Percentiles rank a stretch among this genome's conserved stretches.
Evolutionary conservation across 163 green algal genomes (phyloP).

Genomic region (Botryococcus braunii): DNA sequence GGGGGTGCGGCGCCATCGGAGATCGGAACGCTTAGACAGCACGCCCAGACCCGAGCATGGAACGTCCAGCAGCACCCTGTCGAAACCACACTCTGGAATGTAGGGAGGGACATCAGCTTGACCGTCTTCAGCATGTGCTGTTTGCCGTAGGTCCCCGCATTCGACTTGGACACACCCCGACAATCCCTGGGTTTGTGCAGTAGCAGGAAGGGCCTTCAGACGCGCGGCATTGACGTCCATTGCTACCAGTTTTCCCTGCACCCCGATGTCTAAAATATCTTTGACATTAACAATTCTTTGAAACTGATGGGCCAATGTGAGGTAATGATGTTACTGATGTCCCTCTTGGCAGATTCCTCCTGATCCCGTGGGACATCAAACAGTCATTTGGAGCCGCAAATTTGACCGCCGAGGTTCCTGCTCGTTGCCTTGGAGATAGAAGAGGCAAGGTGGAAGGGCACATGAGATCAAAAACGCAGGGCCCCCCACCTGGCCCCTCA

Average conservation of each 20-base stretch:
- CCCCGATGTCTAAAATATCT: no score
- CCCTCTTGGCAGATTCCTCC: no score
- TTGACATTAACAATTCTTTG: no score
- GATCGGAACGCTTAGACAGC: constrained; percentile 66
- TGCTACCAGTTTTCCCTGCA: constrained; percentile 42
- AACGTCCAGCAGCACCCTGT: constrained; percentile 86
- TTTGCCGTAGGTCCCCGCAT: no score
- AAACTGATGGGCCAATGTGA: no score
- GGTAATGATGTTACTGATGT: no score
- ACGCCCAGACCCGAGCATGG: constrained; percentile 95
- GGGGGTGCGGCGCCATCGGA: constrained; percentile 63
- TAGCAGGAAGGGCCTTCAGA: constrained; percentile 25
- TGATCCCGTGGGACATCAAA: no score
- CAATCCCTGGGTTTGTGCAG: constrained; percentile 23
- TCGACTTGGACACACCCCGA: constrained; percentile 1
- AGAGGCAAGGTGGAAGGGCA: no score
- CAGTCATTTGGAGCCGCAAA: no score
- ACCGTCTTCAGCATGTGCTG: constrained; percentile 17
- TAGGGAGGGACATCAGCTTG: not conserved
- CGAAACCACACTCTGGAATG: not conserved
- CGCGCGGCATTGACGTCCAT: constrained; percentile 38
- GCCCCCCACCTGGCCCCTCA: constrained; percentile 47
- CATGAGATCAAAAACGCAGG: no score
- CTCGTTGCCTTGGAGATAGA: no score
- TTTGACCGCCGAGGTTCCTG: no score